These are phyloP conservation scores for Eucalyptus polybractea DNA, from an alignment of 345 rosid species.

Conservation along the genomic window DNA sequence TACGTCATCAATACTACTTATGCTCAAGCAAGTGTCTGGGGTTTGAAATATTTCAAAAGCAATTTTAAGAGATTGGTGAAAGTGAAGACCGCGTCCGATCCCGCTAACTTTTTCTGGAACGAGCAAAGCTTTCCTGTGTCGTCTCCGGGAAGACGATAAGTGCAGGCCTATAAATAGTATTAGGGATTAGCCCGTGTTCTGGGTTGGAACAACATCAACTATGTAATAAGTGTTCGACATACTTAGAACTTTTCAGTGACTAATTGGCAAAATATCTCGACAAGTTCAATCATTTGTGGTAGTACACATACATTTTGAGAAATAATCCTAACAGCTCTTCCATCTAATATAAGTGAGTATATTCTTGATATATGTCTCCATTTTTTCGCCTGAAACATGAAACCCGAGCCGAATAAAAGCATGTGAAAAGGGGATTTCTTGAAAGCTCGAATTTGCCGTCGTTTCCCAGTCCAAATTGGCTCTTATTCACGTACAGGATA, in stretches of 20 bases:
- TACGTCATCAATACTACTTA: background rate
- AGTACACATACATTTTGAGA: background rate
- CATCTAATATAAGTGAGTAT: background rate
- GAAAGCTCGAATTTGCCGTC: background rate
- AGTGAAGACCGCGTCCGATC: slow-evolving; percentile 10
- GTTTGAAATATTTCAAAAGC: background rate
- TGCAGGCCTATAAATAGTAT: too few species aligned
- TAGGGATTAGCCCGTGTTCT: too few species aligned
- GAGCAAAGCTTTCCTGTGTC: slow-evolving; percentile 7
- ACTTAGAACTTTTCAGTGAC: background rate
- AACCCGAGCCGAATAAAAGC: background rate
- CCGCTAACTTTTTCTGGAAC: slow-evolving; percentile 8
- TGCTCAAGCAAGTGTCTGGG: background rate
- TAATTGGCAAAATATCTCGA: background rate
- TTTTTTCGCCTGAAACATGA: background rate
- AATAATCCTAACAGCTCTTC: background rate
- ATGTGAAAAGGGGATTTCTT: background rate
- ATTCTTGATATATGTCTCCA: background rate
- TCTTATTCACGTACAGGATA: background rate
- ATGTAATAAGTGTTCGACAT: background rate
- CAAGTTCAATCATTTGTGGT: background rate
- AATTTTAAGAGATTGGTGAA: slow-evolving; percentile 10
- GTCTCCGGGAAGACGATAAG: background rate
- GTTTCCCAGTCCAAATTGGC: background rate
- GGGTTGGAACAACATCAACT: background rate